A percentile compares a stretch with the other conserved stretches of the same genome.
Conservation (phyloP, 768 basidiomycete species). For the Auricularia heimuer region DNA sequence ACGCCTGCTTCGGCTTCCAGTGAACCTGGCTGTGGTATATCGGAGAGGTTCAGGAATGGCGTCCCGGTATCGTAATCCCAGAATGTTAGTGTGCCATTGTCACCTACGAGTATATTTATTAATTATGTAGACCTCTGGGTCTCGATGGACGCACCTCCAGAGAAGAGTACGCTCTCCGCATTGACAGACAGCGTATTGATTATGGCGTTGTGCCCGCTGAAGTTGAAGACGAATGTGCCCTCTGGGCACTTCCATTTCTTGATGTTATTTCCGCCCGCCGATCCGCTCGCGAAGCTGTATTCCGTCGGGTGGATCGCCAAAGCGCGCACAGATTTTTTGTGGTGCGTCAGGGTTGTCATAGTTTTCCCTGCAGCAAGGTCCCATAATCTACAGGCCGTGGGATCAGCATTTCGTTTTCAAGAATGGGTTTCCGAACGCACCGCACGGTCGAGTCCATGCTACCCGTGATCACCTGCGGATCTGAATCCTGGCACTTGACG, state of each 20-base stretch:
- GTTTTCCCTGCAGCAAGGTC: constrained; percentile 97
- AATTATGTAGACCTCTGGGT: not conserved
- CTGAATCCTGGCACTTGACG: constrained; percentile 92
- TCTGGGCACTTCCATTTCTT: constrained; percentile 99
- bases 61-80: constrained; percentile 96
- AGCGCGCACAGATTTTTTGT: constrained; percentile 95
- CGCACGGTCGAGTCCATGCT: constrained; percentile 97
- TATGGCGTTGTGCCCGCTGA: constrained; percentile 92
- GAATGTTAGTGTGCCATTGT: constrained; percentile 83
- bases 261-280: constrained; percentile 98
- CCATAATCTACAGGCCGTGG: constrained; percentile 57
- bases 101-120: constrained; percentile 32
- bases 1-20: constrained; percentile 95
- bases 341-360: constrained; percentile 94
- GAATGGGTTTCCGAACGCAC: constrained; percentile 29
- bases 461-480: constrained; percentile 96
- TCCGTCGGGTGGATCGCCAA: constrained; percentile 94
- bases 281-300: constrained; percentile 91
- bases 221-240: constrained; percentile 92
- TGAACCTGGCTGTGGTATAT: constrained; percentile 94
- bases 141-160: constrained; percentile 57
- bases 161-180: constrained; percentile 93
- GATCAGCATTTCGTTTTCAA: not conserved
- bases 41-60: constrained; percentile 89
- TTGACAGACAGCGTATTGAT: constrained; percentile 95